These are phyloP conservation scores for Saturnispora quitensis DNA, from an alignment of 805 yeast species.

Conservation along the genomic window DNA sequence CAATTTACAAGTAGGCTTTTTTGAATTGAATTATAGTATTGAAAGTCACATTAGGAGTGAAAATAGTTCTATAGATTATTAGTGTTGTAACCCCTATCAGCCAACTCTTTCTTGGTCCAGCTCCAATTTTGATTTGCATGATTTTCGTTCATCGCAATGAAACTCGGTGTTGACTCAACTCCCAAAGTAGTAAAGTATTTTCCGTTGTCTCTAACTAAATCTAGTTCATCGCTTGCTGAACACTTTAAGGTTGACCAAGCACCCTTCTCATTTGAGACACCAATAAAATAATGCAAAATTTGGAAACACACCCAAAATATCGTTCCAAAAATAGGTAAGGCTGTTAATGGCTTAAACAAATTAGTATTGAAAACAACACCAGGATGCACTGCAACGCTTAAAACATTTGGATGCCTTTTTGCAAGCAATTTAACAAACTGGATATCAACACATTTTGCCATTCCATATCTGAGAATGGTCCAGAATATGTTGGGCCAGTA, in stretches of 20 bases:
- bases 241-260: slow-evolving; percentile 55
- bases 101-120: slow-evolving; percentile 61
- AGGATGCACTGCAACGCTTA: slow-evolving; percentile 66
- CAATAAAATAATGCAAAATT: slow-evolving; percentile 57
- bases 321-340: slow-evolving; percentile 69
- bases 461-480: slow-evolving; percentile 70
- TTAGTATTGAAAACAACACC: slow-evolving; percentile 83
- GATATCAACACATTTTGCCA: slow-evolving; percentile 70
- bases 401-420: slow-evolving; percentile 53
- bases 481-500: slow-evolving; percentile 57
- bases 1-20: background rate
- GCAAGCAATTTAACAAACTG: slow-evolving; percentile 63
- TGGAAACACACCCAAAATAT: slow-evolving; percentile 66
- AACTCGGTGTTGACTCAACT: slow-evolving; percentile 44
- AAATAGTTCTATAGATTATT: slow-evolving; percentile 2
- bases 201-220: slow-evolving; percentile 53
- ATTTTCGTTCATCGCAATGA: slow-evolving; percentile 46
- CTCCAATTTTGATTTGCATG: slow-evolving; percentile 67
- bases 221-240: slow-evolving; percentile 44
- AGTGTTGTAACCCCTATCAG: slow-evolving; percentile 38
- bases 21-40: background rate
- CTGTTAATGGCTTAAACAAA: slow-evolving; percentile 65
- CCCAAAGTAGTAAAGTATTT: slow-evolving; percentile 60
- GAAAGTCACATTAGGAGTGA: background rate
- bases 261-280: slow-evolving; percentile 67